A percentile compares a stretch with the other conserved stretches of the same genome.
phyloP scores from a whole-genome alignment of 2,329 filamentous ascomycete genomes.

The Monosporascus cannonballus region DNA sequence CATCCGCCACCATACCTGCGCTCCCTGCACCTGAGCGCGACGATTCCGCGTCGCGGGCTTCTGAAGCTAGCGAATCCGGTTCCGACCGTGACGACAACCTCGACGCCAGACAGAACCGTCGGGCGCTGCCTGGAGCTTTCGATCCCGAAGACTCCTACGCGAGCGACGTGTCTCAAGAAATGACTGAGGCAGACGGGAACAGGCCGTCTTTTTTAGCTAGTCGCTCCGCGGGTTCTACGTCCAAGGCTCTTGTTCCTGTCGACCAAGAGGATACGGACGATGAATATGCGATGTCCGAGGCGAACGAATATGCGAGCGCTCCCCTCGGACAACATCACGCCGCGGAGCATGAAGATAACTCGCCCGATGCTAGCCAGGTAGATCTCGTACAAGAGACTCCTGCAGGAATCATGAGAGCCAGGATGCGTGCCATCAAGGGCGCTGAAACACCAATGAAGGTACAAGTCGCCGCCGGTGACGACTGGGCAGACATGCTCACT shows the following conservation, averaged over 20 bases:
- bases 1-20: constrained; percentile 18
- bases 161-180: constrained; percentile 42
- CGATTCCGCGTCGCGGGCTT: constrained; percentile 18
- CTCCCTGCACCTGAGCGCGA: constrained; percentile 10
- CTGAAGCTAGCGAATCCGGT: constrained; percentile 29
- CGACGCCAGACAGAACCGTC: constrained; percentile 44
- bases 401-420: constrained; percentile 56
- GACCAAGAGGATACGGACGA: constrained; percentile 65
- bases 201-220: constrained; percentile 85
- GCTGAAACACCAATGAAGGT: constrained; percentile 52
- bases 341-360: constrained; percentile 63
- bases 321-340: constrained; percentile 67
- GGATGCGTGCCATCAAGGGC: constrained; percentile 58
- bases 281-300: constrained; percentile 69
- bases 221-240: constrained; percentile 78
- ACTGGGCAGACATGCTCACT: constrained; percentile 91
- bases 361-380: constrained; percentile 44
- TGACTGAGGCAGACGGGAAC: constrained; percentile 35
- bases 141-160: constrained; percentile 52
- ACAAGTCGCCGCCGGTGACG: constrained; percentile 63
- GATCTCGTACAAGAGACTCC: constrained; percentile 45
- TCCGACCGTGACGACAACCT: constrained; percentile 49
- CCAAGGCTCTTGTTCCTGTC: constrained; percentile 52
- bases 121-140: constrained; percentile 72
- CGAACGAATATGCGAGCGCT: constrained; percentile 72